Evolutionary conservation across 371 early-diverging fungal genomes (phyloP).

Genomic region (Batkoa obscura): DNA sequence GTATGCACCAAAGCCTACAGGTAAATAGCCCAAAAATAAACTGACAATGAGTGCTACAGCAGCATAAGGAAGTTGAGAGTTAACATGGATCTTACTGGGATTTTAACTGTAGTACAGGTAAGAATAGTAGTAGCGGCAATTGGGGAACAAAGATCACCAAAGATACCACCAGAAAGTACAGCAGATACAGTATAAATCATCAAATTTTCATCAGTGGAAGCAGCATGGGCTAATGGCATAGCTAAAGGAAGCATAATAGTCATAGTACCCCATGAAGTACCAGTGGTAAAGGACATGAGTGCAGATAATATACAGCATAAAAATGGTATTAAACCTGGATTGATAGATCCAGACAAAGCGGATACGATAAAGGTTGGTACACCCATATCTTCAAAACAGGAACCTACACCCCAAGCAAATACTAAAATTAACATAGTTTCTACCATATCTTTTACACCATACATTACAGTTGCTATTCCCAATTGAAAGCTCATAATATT

Average conservation of each 20-base stretch:
- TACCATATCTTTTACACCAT: slow-evolving; percentile 6
- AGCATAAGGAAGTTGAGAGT: slow-evolving; percentile 6
- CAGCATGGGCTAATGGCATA: background rate
- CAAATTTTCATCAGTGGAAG: background rate
- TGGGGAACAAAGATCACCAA: slow-evolving; percentile 7
- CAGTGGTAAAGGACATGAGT: slow-evolving; percentile 4
- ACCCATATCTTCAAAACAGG: background rate
- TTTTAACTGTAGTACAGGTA: background rate
- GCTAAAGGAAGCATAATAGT: slow-evolving; percentile 6
- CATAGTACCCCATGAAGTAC: slow-evolving; percentile 9
- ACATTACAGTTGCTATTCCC: background rate
- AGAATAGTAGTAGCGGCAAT: slow-evolving; percentile 3
- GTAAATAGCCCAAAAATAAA: slow-evolving; percentile 5
- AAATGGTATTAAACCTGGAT: slow-evolving; percentile 1
- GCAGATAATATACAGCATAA: background rate
- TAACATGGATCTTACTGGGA: slow-evolving; percentile 3
- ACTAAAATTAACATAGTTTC: slow-evolving; percentile 5
- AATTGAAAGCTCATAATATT: background rate
- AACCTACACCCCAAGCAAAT: slow-evolving; percentile 6
- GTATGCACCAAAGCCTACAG: slow-evolving; percentile 2
- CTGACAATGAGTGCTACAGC: background rate
- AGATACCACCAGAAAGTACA: slow-evolving; percentile 6
- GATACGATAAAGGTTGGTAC: background rate
- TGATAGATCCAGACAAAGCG: background rate
- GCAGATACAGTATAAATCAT: slow-evolving; percentile 1